A percentile compares a stretch with the other conserved stretches of the same genome.
Evolutionary conservation across 129 eudicot genomes (phyloP).

Genomic region (Solidago caesia): DNA sequence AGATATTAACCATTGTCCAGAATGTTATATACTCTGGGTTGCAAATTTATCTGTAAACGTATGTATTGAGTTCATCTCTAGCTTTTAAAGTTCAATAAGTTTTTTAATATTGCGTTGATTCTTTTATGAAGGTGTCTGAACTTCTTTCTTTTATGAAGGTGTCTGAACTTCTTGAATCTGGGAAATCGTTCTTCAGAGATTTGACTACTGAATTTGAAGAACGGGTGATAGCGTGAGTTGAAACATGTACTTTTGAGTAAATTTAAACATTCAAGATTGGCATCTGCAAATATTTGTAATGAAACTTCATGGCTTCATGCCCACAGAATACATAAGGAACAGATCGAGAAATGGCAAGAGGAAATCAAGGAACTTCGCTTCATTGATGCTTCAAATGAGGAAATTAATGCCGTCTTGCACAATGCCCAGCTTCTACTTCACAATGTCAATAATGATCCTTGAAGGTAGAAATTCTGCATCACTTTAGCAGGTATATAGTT

Average conservation of each 20-base stretch:
- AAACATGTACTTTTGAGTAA: constrained; percentile 5
- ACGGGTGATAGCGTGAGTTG: constrained; percentile 68
- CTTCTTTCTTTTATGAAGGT: constrained; percentile 60
- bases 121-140: constrained; percentile 67
- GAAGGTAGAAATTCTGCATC: constrained; percentile 37
- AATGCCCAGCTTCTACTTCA: constrained; percentile 69
- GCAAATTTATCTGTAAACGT: constrained; percentile 16
- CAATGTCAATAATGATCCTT: constrained; percentile 50
- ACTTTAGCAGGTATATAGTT: neutral
- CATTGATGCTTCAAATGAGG: constrained; percentile 83
- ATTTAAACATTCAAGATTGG: neutral
- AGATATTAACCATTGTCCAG: constrained; percentile 3
- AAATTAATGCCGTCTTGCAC: constrained; percentile 53
- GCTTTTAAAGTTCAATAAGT: neutral
- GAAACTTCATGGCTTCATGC: constrained; percentile 27
- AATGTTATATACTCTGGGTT: constrained; percentile 5
- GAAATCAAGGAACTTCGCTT: constrained; percentile 78
- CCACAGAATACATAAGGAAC: constrained; percentile 86
- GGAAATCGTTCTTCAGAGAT: constrained; percentile 69
- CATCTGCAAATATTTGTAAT: constrained; percentile 2
- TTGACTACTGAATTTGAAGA: constrained; percentile 79
- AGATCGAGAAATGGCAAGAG: constrained; percentile 86
- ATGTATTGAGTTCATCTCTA: constrained; percentile 19
- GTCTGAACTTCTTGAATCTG: constrained; percentile 82
- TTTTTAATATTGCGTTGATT: constrained; percentile 7